These are phyloP conservation scores for Neonectria faginata DNA, from an alignment of 2,329 filamentous ascomycete species.

Conservation along the genomic window DNA sequence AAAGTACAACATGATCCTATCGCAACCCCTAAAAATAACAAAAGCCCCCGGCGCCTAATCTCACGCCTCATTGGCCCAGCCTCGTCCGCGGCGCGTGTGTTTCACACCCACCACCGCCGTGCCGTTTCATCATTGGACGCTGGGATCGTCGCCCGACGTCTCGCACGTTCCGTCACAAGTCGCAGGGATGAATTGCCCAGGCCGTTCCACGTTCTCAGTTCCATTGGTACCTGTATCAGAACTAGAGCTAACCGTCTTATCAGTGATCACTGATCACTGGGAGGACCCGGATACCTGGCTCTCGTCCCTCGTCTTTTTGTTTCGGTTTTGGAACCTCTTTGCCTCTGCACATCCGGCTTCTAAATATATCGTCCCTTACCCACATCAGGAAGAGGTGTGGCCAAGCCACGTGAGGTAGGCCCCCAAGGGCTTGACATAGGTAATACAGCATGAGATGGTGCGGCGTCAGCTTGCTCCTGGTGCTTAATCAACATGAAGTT, in stretches of 20 bases:
- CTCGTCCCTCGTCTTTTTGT: constrained; percentile 5
- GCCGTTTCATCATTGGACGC: constrained; percentile 44
- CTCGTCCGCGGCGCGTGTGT: constrained; percentile 41
- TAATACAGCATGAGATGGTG: background rate
- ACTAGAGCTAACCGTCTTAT: constrained; percentile 4
- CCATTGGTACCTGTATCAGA: constrained; percentile 42
- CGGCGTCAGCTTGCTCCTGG: too few species aligned
- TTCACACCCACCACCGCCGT: constrained; percentile 43
- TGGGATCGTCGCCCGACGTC: constrained; percentile 22
- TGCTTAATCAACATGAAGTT: too few species aligned
- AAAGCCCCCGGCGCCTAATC: constrained; percentile 46
- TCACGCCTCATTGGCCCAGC: constrained; percentile 44
- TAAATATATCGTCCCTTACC: constrained; percentile 2
- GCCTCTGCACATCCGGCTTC: background rate
- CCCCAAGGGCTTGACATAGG: background rate
- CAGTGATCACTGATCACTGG: background rate
- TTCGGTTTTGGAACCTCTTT: constrained; percentile 13
- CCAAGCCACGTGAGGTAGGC: background rate
- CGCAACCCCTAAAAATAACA: constrained; percentile 24
- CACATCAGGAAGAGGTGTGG: background rate
- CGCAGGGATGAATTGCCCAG: background rate
- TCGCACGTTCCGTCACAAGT: constrained; percentile 24
- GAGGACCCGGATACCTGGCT: background rate
- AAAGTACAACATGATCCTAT: background rate
- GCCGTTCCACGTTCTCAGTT: constrained; percentile 19